Evolutionary conservation across 2,329 filamentous ascomycete genomes (phyloP).

Genomic region (Colletotrichum tanaceti): DNA sequence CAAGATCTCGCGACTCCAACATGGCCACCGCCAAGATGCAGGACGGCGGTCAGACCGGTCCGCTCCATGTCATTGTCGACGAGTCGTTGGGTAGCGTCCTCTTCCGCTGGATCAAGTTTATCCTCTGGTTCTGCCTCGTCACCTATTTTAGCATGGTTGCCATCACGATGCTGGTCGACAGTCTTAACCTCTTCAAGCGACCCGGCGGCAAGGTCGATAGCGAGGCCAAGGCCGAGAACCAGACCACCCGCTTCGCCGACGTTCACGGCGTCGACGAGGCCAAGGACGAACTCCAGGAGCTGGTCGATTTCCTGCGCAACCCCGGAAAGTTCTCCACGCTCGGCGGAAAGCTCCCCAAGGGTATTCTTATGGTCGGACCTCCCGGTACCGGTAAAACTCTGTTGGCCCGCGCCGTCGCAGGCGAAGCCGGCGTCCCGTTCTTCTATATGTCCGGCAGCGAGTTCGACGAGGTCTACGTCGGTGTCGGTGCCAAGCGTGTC

Average conservation of each 20-base stretch:
- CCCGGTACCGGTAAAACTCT: constrained; percentile 98
- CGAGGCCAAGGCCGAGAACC: constrained; percentile 91
- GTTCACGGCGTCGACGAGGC: constrained; percentile 98
- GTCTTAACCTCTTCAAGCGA: constrained; percentile 81
- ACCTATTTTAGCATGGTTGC: constrained; percentile 83
- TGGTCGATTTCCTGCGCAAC: constrained; percentile 95
- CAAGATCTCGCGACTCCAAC: constrained; percentile 75
- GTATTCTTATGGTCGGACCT: constrained; percentile 92
- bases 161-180: constrained; percentile 85
- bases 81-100: constrained; percentile 83
- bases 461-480: constrained; percentile 98
- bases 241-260: constrained; percentile 90
- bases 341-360: constrained; percentile 96
- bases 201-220: constrained; percentile 78
- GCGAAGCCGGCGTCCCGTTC: constrained; percentile 97
- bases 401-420: constrained; percentile 92
- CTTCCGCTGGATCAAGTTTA: constrained; percentile 92
- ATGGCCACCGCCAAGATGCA: constrained; percentile 64
- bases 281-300: constrained; percentile 96
- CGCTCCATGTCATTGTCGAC: constrained; percentile 96
- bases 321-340: constrained; percentile 94
- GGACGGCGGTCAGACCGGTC: constrained; percentile 77
- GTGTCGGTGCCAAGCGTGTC: constrained; percentile 95
- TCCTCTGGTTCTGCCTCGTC: constrained; percentile 81
- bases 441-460: constrained; percentile 99